Base-by-base conservation (phyloP, 23 red algal species). In the Gracilaria vermiculophylla region DNA sequence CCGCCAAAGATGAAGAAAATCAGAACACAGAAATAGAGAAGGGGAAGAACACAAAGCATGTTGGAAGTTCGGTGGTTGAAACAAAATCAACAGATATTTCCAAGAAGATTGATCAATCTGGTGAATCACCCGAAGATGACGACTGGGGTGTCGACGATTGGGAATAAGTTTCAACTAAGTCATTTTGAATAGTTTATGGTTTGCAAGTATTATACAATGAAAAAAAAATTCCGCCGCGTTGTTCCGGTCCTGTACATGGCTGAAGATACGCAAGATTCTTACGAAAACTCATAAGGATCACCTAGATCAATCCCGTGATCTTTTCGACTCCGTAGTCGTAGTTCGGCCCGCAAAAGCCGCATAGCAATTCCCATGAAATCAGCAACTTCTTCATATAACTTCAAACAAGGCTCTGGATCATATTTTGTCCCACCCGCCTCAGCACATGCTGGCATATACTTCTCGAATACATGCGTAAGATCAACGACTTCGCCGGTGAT, bases 361-460 rank as follows among this genome's bases (percentile, higher is more conserved):
- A 94, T 85, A 13, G 82, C 81, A 21, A 86, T 69, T 21, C 80
- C 78, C 53, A 91, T 82, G 48, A 60, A 61, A 60, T 91, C 91
- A 47, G 91, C 93, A 3, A 98, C 80, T 48, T 88, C 92, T 61
- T 94, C 96, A 57, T 98, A 98, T 61, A 98, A 57, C 50, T 53
- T 76, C 17, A 98, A 25, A 21, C 87, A 93, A 53, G 89, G 78
- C 16, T 71, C 60, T 5, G 52, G 47, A 49, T 98, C 96, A 0
- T 54, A 19, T 48, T 37, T 77, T 53, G 81, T 80, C 32, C 74
- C 91, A 14, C 91, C 81, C 12, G 73, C 70, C 55, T 45, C 69
- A 47, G 35, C 34, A 44, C 71, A 92, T 55, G 64, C 77, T 16
- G 65, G 78, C 80, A 81, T 91, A 23, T 66, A 77, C 25, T 36